Conservation (phyloP, 257 asterid genomes). For the Przewalskia tangutica region DNA sequence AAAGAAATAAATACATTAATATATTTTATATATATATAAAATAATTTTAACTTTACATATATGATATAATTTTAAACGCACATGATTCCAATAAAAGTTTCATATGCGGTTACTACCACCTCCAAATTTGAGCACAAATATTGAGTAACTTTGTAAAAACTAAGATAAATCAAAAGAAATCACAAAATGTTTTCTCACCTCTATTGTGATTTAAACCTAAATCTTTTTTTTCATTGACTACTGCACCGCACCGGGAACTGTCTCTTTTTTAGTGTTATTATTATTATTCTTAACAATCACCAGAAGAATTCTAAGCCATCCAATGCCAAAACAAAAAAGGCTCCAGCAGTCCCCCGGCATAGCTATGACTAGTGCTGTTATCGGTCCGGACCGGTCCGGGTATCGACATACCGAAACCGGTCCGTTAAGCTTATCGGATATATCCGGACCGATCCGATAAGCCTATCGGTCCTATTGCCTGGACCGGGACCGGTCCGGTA, state of each 20-base stretch:
- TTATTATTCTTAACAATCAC: background rate
- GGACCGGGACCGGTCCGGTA: too few species aligned
- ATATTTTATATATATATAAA: background rate
- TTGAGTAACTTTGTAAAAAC: background rate
- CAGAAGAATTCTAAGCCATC: background rate
- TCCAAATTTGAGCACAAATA: background rate
- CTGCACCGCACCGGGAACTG: accelerated
- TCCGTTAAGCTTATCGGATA: too few species aligned
- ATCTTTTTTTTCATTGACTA: background rate
- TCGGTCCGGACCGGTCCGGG: too few species aligned
- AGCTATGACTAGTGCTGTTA: too few species aligned
- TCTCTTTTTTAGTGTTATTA: too few species aligned
- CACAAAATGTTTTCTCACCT: background rate
- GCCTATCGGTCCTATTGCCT: too few species aligned
- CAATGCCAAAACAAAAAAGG: conserved; percentile 7
- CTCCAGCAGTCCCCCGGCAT: background rate
- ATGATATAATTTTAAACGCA: accelerated
- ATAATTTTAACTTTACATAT: background rate
- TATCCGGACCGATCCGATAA: too few species aligned
- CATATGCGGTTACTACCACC: accelerated
- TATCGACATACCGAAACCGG: too few species aligned
- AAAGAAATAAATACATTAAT: too few species aligned
- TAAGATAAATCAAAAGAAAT: background rate
- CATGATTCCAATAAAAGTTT: accelerated
- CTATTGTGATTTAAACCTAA: background rate